Evolutionary conservation across 768 basidiomycete genomes (phyloP).

Genomic region (Phaeotremella fagi): DNA sequence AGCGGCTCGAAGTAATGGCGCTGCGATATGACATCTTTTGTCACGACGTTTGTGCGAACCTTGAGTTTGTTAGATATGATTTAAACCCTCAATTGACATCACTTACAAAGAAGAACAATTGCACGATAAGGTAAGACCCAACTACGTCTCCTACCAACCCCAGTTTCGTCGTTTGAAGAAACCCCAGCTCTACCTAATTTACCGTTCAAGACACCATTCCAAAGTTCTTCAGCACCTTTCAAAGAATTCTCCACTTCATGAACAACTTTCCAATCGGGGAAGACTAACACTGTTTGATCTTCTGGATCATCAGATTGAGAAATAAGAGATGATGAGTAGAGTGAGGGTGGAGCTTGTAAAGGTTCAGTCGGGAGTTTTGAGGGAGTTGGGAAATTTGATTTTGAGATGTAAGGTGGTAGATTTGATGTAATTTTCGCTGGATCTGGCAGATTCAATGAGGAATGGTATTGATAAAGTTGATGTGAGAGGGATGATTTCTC

Average conservation of each 20-base stretch:
- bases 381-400: conserved; percentile 8
- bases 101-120: conserved; percentile 80
- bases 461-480: conserved; percentile 51
- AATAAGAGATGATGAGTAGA: conserved; percentile 78
- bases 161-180: conserved; percentile 7
- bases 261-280: conserved; percentile 87
- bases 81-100: not conserved
- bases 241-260: conserved; percentile 62
- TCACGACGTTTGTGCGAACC: conserved; percentile 92
- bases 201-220: conserved; percentile 62
- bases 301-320: conserved; percentile 63
- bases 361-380: conserved; percentile 50
- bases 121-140: conserved; percentile 86
- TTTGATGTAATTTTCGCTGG: conserved; percentile 3
- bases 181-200: conserved; percentile 22
- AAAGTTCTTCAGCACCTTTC: conserved; percentile 67
- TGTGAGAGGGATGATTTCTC: conserved; percentile 66
- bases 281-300: conserved; percentile 73
- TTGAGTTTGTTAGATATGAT: conserved; percentile 41
- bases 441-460: conserved; percentile 14
- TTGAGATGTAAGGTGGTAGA: conserved; percentile 2
- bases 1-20: conserved; percentile 54
- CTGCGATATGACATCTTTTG: conserved; percentile 83
- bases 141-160: conserved; percentile 56
- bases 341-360: conserved; percentile 54